A percentile compares a stretch with the other conserved stretches of the same genome.
Conservation (phyloP, 441 rosid species). For the Arabidopsis hybrid region DNA sequence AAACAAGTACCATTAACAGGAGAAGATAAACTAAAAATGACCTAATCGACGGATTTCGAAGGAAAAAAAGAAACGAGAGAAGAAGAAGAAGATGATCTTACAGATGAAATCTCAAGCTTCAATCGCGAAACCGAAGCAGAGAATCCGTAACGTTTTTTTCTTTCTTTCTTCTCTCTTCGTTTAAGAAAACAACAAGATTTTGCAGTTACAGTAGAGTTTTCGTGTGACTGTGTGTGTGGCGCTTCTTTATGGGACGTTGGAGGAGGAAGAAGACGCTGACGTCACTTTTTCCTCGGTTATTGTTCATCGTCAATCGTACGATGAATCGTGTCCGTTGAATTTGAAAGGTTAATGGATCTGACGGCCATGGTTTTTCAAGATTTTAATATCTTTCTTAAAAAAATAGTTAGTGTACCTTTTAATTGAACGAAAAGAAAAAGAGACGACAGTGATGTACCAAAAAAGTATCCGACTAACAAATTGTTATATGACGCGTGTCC, state of each 20-base stretch:
- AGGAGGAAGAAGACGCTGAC: conserved; percentile 35
- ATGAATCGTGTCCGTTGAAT: conserved; percentile 49
- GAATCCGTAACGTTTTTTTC: conserved; percentile 25
- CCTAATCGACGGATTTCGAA: conserved; percentile 21
- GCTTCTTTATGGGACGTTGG: conserved; percentile 44
- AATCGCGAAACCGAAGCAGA: conserved; percentile 33
- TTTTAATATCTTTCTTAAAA: conserved; percentile 15
- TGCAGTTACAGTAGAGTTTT: conserved; percentile 41
- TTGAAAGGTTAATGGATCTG: conserved; percentile 26
- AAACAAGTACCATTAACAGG: conserved; percentile 25
- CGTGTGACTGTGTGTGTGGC: conserved; percentile 17
- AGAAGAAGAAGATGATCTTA: conserved; percentile 24
- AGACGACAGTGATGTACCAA: conserved; percentile 21
- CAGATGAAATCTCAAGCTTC: conserved; percentile 22
- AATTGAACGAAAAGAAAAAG: conserved; percentile 32
- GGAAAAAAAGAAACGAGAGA: not conserved
- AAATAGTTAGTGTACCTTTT: conserved; percentile 5
- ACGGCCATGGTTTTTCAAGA: conserved; percentile 38
- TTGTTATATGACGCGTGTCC: conserved; percentile 32
- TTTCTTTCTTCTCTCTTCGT: not conserved
- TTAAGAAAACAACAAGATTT: conserved; percentile 5
- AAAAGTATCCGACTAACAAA: conserved; percentile 27
- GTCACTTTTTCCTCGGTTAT: conserved; percentile 28
- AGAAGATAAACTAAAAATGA: conserved; percentile 1
- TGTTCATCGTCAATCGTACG: conserved; percentile 52